Evolutionary conservation across 2,329 filamentous ascomycete genomes (phyloP).

Genomic region (Colletotrichum sp.): DNA sequence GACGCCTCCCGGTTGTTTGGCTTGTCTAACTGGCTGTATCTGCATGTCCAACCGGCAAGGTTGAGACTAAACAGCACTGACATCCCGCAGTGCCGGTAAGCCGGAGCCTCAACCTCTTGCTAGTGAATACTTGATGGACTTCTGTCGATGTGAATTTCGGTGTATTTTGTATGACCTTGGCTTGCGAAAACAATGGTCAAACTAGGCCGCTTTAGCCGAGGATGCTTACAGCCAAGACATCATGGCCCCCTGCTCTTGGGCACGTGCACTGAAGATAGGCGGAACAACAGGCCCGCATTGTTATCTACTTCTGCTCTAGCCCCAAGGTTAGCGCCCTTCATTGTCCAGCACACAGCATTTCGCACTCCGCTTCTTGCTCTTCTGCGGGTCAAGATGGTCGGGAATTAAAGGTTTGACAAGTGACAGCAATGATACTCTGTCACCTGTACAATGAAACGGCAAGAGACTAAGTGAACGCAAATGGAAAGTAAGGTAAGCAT

Average conservation of each 20-base stretch:
- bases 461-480: background rate
- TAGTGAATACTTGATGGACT: background rate
- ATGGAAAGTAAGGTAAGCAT: background rate
- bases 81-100: background rate
- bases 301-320: background rate
- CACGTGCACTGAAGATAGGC: background rate
- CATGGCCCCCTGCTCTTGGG: background rate
- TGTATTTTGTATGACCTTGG: background rate
- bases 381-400: background rate
- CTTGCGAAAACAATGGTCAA: background rate
- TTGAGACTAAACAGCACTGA: background rate
- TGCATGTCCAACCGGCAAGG: background rate
- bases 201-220: background rate
- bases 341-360: background rate
- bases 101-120: background rate
- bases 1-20: background rate
- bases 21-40: background rate
- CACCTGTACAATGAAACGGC: background rate
- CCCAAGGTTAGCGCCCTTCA: background rate
- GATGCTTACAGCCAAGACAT: background rate
- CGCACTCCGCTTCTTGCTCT: background rate
- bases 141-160: background rate
- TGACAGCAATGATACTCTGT: background rate
- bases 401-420: background rate
- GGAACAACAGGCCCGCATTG: background rate